These are phyloP conservation scores for Scedosporium boydii DNA, from an alignment of 2,329 filamentous ascomycete genomes.

Conservation along the genomic window DNA sequence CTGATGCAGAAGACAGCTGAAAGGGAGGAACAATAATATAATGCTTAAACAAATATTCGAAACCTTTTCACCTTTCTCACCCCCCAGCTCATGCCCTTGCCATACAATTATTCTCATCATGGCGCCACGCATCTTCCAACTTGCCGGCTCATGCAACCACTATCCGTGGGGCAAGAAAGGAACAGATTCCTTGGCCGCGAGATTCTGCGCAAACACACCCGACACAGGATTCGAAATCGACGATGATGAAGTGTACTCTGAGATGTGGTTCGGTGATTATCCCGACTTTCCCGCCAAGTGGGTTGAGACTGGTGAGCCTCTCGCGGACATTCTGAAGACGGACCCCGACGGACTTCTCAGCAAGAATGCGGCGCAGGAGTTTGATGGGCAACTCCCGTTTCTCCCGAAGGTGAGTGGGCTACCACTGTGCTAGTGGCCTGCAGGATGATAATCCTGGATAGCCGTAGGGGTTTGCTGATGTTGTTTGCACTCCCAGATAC, in stretches of 20 bases:
- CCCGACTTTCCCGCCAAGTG: constrained; percentile 59
- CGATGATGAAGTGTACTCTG: constrained; percentile 50
- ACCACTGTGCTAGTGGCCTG: too few relatives aligned
- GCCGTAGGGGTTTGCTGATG: background rate
- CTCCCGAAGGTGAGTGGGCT: constrained; percentile 49
- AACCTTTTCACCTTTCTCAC: background rate
- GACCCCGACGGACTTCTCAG: constrained; percentile 56
- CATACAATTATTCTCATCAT: background rate
- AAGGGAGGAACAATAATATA: background rate
- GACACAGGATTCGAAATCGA: constrained; percentile 55
- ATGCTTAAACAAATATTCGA: background rate
- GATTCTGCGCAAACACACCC: constrained; percentile 55
- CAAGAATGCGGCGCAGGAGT: constrained; percentile 47
- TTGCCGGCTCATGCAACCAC: constrained; percentile 41
- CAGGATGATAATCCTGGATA: background rate
- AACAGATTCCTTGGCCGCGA: constrained; percentile 54
- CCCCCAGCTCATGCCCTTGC: background rate
- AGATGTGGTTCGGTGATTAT: constrained; percentile 73
- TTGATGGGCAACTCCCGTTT: constrained; percentile 56
- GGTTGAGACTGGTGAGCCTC: constrained; percentile 49
- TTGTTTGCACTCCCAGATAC: constrained; percentile 32
- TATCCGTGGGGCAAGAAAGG: constrained; percentile 67
- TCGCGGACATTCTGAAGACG: constrained; percentile 54
- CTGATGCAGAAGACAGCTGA: background rate
- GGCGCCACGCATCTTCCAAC: constrained; percentile 28